Conservation (phyloP, 192 early-diverging fungal species). For the Chytriomyces hyalinus region DNA sequence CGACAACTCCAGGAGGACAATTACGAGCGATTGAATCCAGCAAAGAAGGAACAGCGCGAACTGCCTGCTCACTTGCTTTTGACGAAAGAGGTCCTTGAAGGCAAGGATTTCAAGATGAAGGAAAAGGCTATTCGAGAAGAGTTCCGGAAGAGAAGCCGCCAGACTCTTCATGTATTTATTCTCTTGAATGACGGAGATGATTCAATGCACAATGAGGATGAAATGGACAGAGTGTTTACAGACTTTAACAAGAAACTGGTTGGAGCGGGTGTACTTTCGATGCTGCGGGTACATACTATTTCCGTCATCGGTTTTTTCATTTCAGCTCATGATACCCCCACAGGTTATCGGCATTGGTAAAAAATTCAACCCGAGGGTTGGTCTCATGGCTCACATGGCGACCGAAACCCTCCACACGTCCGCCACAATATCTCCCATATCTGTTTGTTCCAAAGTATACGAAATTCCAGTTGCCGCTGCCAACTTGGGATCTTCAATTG, state of each 20-base stretch:
- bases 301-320: too few relatives aligned
- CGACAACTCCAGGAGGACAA: too few relatives aligned
- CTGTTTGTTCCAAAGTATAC: background rate
- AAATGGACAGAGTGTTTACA: background rate
- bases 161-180: conserved; percentile 5
- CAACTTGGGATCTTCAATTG: background rate
- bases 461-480: conserved; percentile 21
- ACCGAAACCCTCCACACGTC: conserved; percentile 1
- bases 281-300: too few relatives aligned
- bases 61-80: background rate
- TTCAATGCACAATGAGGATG: background rate
- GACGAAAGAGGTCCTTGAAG: background rate
- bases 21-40: background rate
- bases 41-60: conserved; percentile 1
- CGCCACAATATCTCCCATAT: background rate
- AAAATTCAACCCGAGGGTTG: background rate
- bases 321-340: background rate
- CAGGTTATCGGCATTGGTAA: conserved; percentile 13
- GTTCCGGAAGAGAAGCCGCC: background rate
- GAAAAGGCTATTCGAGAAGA: background rate
- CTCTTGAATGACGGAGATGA: conserved; percentile 15
- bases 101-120: background rate
- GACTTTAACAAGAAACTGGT: conserved; percentile 8
- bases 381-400: background rate
- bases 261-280: background rate